phyloP scores from a whole-genome alignment of 768 basidiomycete genomes.

The Cystofilobasidium capitatum region DNA sequence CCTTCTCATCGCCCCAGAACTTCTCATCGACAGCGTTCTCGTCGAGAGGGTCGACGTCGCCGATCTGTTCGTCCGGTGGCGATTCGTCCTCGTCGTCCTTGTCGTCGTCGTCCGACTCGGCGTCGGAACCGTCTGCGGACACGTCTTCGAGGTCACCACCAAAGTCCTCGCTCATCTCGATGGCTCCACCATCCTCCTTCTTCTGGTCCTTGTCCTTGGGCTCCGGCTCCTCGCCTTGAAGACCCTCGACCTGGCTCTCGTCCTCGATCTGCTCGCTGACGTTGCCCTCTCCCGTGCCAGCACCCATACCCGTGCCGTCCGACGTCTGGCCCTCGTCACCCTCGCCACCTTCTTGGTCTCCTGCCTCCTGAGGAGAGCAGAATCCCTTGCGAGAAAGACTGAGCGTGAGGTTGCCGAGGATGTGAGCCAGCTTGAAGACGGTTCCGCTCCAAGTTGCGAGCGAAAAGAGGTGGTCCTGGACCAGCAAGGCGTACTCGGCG shows the following conservation, averaged over 20 bases:
- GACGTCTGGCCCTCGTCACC: conserved; percentile 44
- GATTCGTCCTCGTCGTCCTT: conserved; percentile 49
- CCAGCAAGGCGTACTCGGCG: conserved; percentile 51
- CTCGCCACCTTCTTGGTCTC: conserved; percentile 32
- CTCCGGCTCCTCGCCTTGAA: conserved; percentile 54
- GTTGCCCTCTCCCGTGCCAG: conserved; percentile 73
- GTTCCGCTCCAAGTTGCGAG: conserved; percentile 61
- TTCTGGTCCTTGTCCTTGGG: conserved; percentile 39
- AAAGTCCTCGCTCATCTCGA: conserved; percentile 87
- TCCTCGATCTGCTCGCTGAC: conserved; percentile 92
- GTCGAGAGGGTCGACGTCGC: conserved; percentile 70
- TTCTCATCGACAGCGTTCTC: conserved; percentile 86
- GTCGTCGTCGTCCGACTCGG: conserved; percentile 44
- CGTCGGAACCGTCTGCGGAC: conserved; percentile 24
- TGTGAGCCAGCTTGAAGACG: conserved; percentile 71
- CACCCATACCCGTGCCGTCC: conserved; percentile 78
- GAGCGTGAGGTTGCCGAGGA: conserved; percentile 62
- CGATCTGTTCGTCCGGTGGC: conserved; percentile 66
- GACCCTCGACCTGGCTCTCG: conserved; percentile 90
- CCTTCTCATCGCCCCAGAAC: conserved; percentile 78
- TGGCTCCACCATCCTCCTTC: conserved; percentile 51
- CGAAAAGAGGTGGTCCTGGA: conserved; percentile 50
- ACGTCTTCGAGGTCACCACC: conserved; percentile 78
- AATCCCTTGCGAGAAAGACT: conserved; percentile 78
- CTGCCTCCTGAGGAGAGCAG: conserved; percentile 70